Evolutionary conservation across 1,284 basidiomycete species (phyloP).

Genomic region (Ceraceosorus guamensis): DNA sequence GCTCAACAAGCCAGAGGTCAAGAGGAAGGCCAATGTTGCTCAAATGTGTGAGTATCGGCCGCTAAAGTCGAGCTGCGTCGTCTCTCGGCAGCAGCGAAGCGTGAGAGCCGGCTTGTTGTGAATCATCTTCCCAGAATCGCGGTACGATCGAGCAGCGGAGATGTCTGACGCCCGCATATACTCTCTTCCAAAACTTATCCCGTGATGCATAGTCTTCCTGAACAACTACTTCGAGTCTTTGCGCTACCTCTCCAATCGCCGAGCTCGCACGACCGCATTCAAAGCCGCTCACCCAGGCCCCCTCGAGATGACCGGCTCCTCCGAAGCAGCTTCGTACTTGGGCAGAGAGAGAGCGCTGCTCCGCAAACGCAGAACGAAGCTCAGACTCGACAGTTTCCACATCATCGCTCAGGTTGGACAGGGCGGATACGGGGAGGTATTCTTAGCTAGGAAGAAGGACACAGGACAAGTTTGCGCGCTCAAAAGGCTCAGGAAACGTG

Average conservation of each 20-base stretch:
- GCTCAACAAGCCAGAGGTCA: constrained; percentile 34
- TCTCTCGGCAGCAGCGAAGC: too few relatives aligned
- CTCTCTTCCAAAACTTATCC: neutral
- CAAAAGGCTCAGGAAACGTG: constrained; percentile 44
- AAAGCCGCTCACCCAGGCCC: constrained; percentile 54
- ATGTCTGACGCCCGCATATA: neutral
- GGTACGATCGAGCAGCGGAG: neutral
- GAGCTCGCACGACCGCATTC: constrained; percentile 58
- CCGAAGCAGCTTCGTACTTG: constrained; percentile 41
- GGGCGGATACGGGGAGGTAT: constrained; percentile 48
- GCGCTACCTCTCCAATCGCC: constrained; percentile 38
- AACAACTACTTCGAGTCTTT: constrained; percentile 48
- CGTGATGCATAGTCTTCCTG: constrained; percentile 28
- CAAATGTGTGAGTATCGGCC: constrained; percentile 31
- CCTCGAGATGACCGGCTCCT: constrained; percentile 61
- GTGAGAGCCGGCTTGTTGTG: too few relatives aligned
- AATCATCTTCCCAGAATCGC: too few relatives aligned
- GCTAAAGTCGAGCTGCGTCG: too few relatives aligned
- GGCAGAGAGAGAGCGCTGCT: constrained; percentile 41
- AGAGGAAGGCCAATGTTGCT: constrained; percentile 45
- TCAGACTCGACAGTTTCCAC: constrained; percentile 46
- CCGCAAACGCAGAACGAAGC: constrained; percentile 41
- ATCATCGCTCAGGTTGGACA: constrained; percentile 48
- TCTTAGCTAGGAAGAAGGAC: constrained; percentile 44
- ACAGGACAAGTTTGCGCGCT: constrained; percentile 47